Evolutionary conservation across 495 filamentous ascomycete genomes (phyloP), one percentile per base, ranked within the genome.

Genomic region (Hyaloscypha variabilis): DNA sequence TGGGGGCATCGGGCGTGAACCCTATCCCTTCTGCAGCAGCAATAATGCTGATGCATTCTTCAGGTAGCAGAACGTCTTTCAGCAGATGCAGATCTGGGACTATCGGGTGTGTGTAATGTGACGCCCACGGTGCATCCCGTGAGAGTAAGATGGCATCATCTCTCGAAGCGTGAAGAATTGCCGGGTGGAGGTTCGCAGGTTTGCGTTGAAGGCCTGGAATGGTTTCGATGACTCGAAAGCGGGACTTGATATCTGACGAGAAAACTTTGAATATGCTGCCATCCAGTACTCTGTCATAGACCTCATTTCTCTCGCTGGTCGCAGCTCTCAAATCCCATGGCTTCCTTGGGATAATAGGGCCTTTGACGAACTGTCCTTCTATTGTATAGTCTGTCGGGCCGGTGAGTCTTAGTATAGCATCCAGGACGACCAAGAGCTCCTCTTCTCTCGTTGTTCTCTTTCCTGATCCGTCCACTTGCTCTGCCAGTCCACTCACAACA

Each of bases 1-100:
- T 66, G 14, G 79, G 80, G 0, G 78, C 77, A 62, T 83, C 81
- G 19, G 81, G 81, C 4, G 76, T 74, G 62, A 81, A 83, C 29
- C 75, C 74, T 23, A 79, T 73, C 2, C 71, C 69, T 64, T 83
- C 81, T 29, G 73, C 78, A 6, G 78, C 77, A 2, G 78, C 78
- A 36, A 83, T 80, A 55, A 83, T 83, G 24, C 72, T 67, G 25
- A 67, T 73, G 71, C 80, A 82, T 64, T 81, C 79, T 0, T 67
- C 66, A 1, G 71, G 71, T 1, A 75, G 73, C 24, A 83, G 69
- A 3, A 81, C 71, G 65, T 78, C 72, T 60, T 73, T 75, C 0
- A 79, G 60, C 6, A 83, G 64, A 8, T 71, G 67, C 1, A 81
- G 72, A 25, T 73, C 72, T 10, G 79, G 78, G 0, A 83, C 76